Evolutionary conservation across 2,329 filamentous ascomycete genomes (phyloP).

Genomic region (Diatrype stigma): DNA sequence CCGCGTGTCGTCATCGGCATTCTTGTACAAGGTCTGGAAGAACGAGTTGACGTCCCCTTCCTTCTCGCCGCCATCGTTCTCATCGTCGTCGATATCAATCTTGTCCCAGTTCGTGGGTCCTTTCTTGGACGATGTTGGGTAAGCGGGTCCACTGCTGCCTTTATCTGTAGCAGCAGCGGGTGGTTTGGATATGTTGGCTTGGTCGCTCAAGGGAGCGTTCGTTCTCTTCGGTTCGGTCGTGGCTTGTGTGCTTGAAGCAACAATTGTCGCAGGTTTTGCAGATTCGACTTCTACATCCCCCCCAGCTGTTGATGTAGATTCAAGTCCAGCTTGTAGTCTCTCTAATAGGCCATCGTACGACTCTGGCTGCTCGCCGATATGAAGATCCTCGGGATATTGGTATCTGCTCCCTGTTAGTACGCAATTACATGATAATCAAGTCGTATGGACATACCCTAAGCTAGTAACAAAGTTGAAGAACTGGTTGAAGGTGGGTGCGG

Average conservation of each 20-base stretch:
- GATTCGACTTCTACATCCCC: not conserved
- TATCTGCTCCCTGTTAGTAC: conserved; percentile 16
- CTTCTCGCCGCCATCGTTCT: conserved; percentile 47
- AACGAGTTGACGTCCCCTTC: conserved; percentile 69
- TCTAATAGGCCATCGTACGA: conserved; percentile 22
- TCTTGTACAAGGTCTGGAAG: conserved; percentile 85
- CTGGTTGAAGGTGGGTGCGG: conserved; percentile 10
- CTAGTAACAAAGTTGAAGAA: conserved; percentile 16
- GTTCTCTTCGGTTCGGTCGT: not conserved
- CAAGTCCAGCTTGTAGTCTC: conserved; percentile 20
- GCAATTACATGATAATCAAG: not conserved
- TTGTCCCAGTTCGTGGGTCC: conserved; percentile 94
- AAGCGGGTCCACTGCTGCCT: conserved; percentile 45
- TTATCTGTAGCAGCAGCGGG: too few species aligned
- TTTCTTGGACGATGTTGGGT: conserved; percentile 80
- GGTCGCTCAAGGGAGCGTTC: too few species aligned
- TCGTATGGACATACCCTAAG: conserved; percentile 17
- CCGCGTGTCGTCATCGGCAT: conserved; percentile 71
- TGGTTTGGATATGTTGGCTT: too few species aligned
- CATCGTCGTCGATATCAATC: conserved; percentile 48
- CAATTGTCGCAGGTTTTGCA: conserved; percentile 35
- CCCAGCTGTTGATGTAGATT: conserved; percentile 5
- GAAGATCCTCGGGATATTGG: conserved; percentile 13
- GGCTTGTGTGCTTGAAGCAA: not conserved
- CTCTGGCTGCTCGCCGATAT: conserved; percentile 5